Conservation (phyloP, 2,329 filamentous ascomycete genomes). For the Fusarium sp. region DNA sequence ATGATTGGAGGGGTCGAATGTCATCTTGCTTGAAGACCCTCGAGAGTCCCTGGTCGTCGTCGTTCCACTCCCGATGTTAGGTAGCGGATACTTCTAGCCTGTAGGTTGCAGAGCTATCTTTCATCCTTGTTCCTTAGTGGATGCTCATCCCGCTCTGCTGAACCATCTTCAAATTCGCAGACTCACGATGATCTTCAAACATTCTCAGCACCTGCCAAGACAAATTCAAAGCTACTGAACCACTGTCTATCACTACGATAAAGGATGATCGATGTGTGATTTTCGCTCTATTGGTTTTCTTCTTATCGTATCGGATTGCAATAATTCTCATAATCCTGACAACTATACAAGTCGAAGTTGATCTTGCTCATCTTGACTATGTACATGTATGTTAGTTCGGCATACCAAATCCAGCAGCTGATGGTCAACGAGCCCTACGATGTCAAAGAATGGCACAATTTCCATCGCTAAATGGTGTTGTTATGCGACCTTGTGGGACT, state of each 20-base stretch:
- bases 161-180: conserved; percentile 41
- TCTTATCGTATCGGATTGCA: conserved; percentile 22
- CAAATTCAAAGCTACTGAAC: conserved; percentile 12
- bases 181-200: conserved; percentile 46
- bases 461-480: conserved; percentile 38
- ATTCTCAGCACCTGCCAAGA: conserved; percentile 42
- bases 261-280: conserved; percentile 9
- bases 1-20: conserved; percentile 49
- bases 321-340: conserved; percentile 12
- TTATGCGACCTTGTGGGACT: conserved; percentile 30
- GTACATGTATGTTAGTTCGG: background rate
- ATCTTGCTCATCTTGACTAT: conserved; percentile 10
- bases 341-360: conserved; percentile 6
- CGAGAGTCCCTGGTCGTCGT: conserved; percentile 40
- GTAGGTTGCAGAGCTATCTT: conserved; percentile 31
- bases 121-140: conserved; percentile 34
- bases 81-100: conserved; percentile 39
- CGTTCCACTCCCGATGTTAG: conserved; percentile 36
- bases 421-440: conserved; percentile 20
- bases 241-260: conserved; percentile 29
- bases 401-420: conserved; percentile 7
- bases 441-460: conserved; percentile 30
- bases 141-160: conserved; percentile 45
- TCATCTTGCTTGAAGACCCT: conserved; percentile 50
- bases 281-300: conserved; percentile 12